Evolutionary conservation across 2,329 filamentous ascomycete species (phyloP).

Genomic region (Fusarium sp.): DNA sequence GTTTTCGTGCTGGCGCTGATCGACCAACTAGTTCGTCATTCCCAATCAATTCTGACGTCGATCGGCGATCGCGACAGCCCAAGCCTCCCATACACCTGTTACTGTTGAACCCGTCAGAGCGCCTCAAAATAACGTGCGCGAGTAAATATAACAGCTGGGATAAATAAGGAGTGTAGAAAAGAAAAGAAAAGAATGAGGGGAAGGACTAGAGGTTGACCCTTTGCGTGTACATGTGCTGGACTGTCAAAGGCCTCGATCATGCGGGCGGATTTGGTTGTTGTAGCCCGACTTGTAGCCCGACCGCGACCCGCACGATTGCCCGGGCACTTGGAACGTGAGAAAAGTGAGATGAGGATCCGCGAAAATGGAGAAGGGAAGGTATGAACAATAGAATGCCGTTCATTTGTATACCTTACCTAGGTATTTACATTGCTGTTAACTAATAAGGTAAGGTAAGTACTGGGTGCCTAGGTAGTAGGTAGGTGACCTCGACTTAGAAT

Average conservation of each 20-base stretch:
- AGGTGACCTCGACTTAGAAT: too few species aligned
- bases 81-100: conserved; percentile 27
- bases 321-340: conserved; percentile 19
- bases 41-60: conserved; percentile 18
- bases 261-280: conserved; percentile 2
- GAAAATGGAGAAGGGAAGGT: conserved; percentile 6
- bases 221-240: not conserved
- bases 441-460: too few species aligned
- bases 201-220: conserved; percentile 5
- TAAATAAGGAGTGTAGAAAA: not conserved
- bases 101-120: conserved; percentile 8
- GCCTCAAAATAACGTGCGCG: conserved; percentile 21
- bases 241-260: conserved; percentile 13
- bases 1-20: conserved; percentile 16
- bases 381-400: not conserved
- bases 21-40: conserved; percentile 9
- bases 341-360: conserved; percentile 29
- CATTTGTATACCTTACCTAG: too few species aligned
- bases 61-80: conserved; percentile 25
- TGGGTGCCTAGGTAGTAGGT: too few species aligned
- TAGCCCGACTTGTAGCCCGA: conserved; percentile 28
- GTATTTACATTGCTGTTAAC: not conserved
- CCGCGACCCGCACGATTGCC: conserved; percentile 12
- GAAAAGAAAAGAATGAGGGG: conserved; percentile 4
- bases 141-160: not conserved